These are phyloP conservation scores for Candida verbasci DNA, from an alignment of 805 yeast species.

Conservation along the genomic window DNA sequence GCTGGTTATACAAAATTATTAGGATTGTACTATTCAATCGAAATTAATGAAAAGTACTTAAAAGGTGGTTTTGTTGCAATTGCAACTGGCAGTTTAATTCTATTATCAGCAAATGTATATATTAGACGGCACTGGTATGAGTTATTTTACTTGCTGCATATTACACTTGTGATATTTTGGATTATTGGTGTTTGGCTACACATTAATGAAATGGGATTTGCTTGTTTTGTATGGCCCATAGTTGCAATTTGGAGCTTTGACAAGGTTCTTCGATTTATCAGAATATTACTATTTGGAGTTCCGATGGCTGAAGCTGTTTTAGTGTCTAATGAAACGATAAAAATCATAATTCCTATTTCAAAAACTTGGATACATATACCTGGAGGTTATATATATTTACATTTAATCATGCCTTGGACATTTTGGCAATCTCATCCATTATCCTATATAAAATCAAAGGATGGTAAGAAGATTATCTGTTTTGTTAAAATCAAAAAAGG, in stretches of 20 bases:
- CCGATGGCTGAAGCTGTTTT: constrained; percentile 30
- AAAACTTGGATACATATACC: constrained; percentile 38
- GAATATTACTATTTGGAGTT: constrained; percentile 29
- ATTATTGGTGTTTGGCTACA: constrained; percentile 44
- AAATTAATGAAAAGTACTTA: constrained; percentile 11
- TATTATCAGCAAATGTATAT: constrained; percentile 27
- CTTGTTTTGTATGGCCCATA: constrained; percentile 22
- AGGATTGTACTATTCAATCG: neutral
- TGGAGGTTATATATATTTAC: constrained; percentile 35
- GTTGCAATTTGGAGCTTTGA: constrained; percentile 36
- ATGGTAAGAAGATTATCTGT: constrained; percentile 19
- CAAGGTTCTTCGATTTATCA: constrained; percentile 27
- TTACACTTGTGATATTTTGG: constrained; percentile 32
- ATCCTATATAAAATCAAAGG: constrained; percentile 27
- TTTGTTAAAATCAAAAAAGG: constrained; percentile 37
- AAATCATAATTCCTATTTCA: constrained; percentile 46
- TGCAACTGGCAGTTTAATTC: constrained; percentile 24
- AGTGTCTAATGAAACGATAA: constrained; percentile 37
- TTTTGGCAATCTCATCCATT: constrained; percentile 48
- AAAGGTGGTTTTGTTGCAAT: constrained; percentile 33
- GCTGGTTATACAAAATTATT: constrained; percentile 26
- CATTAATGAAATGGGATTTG: constrained; percentile 22
- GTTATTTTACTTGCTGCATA: constrained; percentile 29
- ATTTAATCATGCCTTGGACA: constrained; percentile 34
- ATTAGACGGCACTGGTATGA: constrained; percentile 38